Evolutionary conservation across 2,329 filamentous ascomycete genomes (phyloP).

Genomic region (Penicillium sp.): DNA sequence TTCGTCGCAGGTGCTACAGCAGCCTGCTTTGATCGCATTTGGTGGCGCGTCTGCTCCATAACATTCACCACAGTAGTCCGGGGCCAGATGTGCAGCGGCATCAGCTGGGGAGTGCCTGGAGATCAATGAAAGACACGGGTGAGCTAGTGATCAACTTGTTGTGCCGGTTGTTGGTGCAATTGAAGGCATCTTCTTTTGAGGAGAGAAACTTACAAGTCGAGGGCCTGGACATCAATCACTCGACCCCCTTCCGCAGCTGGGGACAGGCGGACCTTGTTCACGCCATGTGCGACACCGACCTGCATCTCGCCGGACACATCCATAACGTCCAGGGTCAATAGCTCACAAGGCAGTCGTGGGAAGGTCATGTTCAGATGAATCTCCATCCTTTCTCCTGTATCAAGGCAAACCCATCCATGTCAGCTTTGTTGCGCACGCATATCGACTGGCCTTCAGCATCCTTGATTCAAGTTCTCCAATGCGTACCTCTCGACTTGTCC

Average conservation of each 20-base stretch:
- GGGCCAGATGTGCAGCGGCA: conserved; percentile 78
- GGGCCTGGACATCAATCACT: conserved; percentile 71
- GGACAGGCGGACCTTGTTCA: conserved; percentile 85
- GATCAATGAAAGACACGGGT: conserved; percentile 8
- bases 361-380: conserved; percentile 98
- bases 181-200: not conserved
- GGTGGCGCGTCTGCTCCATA: conserved; percentile 80
- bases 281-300: conserved; percentile 88
- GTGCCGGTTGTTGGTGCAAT: not conserved
- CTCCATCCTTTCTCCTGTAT: conserved; percentile 91
- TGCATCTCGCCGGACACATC: conserved; percentile 98
- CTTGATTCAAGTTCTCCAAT: conserved; percentile 5
- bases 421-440: conserved; percentile 14
- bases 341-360: conserved; percentile 89
- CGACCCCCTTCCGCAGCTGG: conserved; percentile 75
- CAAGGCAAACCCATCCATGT: conserved; percentile 16
- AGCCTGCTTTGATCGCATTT: conserved; percentile 78
- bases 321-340: conserved; percentile 97
- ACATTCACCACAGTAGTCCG: conserved; percentile 90
- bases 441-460: not conserved
- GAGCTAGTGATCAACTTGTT: conserved; percentile 10
- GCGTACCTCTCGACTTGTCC: conserved; percentile 87
- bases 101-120: conserved; percentile 72
- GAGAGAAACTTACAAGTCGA: conserved; percentile 65
- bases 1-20: conserved; percentile 97